These are phyloP conservation scores for Rhodotorula sphaerocarpa DNA, from an alignment of 768 basidiomycete genomes.

Conservation along the genomic window DNA sequence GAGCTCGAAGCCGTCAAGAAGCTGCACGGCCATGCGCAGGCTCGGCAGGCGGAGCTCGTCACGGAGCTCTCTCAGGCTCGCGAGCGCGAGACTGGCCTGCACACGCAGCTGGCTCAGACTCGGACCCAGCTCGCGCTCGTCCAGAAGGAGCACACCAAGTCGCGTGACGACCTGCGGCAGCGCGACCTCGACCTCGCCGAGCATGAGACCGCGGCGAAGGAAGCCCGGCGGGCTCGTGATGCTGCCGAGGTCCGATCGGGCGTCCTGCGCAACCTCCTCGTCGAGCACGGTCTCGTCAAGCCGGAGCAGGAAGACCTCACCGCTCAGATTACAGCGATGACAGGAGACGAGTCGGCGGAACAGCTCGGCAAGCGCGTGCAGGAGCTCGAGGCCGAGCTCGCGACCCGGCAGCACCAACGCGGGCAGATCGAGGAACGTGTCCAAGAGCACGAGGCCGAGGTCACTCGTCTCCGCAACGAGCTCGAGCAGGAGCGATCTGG, in stretches of 20 bases:
- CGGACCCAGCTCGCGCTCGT: slow-evolving; percentile 74
- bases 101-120: slow-evolving; percentile 67
- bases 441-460: slow-evolving; percentile 31
- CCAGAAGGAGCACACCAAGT: slow-evolving; percentile 62
- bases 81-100: slow-evolving; percentile 45
- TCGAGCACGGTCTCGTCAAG: slow-evolving; percentile 73
- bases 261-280: slow-evolving; percentile 74
- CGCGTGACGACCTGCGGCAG: slow-evolving; percentile 60
- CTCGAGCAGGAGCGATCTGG: slow-evolving; percentile 12
- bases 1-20: slow-evolving; percentile 22
- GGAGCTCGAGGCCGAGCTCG: slow-evolving; percentile 72
- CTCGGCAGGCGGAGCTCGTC: slow-evolving; percentile 7
- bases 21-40: slow-evolving; percentile 27
- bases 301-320: slow-evolving; percentile 58
- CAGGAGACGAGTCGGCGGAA: slow-evolving; percentile 43
- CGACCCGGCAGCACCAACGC: slow-evolving; percentile 76
- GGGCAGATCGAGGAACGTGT: slow-evolving; percentile 70
- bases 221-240: slow-evolving; percentile 57
- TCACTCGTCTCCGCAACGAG: slow-evolving; percentile 24
- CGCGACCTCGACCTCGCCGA: slow-evolving; percentile 61
- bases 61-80: slow-evolving; percentile 29
- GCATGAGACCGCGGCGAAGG: slow-evolving; percentile 59
- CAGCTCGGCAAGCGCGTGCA: slow-evolving; percentile 47
- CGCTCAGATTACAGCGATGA: slow-evolving; percentile 31
- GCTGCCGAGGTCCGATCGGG: slow-evolving; percentile 65